A percentile compares a stretch with the other conserved stretches of the same genome.
phyloP scores from a whole-genome alignment of 2,329 filamentous ascomycete species.

The Albophoma yamanashiensis region DNA sequence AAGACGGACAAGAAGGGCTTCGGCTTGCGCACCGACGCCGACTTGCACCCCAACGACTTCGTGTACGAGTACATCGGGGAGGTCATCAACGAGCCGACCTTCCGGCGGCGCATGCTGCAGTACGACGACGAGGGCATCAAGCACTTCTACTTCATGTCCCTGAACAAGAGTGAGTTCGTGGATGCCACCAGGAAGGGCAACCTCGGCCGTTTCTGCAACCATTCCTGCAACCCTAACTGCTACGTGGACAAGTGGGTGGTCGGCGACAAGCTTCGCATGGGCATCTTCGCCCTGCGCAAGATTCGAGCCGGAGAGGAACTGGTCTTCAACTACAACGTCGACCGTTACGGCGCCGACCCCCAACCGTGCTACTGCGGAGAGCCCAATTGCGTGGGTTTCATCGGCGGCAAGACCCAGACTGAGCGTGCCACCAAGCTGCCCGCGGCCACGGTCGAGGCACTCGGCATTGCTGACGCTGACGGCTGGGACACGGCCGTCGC shows the following conservation, averaged over 20 bases:
- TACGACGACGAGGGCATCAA: slow-evolving; percentile 97
- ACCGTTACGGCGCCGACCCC: slow-evolving; percentile 92
- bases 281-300: slow-evolving; percentile 83
- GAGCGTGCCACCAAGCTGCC: slow-evolving; percentile 89
- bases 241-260: slow-evolving; percentile 99
- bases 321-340: slow-evolving; percentile 99
- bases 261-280: slow-evolving; percentile 94
- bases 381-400: slow-evolving; percentile 88
- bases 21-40: slow-evolving; percentile 70
- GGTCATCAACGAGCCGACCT: slow-evolving; percentile 87
- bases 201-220: slow-evolving; percentile 93
- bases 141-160: slow-evolving; percentile 99
- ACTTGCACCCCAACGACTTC: slow-evolving; percentile 76
- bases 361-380: slow-evolving; percentile 96
- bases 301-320: slow-evolving; percentile 87
- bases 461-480: slow-evolving; percentile 88
- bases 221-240: slow-evolving; percentile 97
- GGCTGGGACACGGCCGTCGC: slow-evolving; percentile 85
- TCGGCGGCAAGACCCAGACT: slow-evolving; percentile 95
- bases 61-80: slow-evolving; percentile 98
- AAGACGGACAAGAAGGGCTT: slow-evolving; percentile 98
- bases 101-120: slow-evolving; percentile 80
- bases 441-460: slow-evolving; percentile 80
- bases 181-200: slow-evolving; percentile 97
- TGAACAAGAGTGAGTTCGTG: slow-evolving; percentile 92